Base-by-base conservation (phyloP, 768 basidiomycete genomes). In the Pisolithus tinctorius region DNA sequence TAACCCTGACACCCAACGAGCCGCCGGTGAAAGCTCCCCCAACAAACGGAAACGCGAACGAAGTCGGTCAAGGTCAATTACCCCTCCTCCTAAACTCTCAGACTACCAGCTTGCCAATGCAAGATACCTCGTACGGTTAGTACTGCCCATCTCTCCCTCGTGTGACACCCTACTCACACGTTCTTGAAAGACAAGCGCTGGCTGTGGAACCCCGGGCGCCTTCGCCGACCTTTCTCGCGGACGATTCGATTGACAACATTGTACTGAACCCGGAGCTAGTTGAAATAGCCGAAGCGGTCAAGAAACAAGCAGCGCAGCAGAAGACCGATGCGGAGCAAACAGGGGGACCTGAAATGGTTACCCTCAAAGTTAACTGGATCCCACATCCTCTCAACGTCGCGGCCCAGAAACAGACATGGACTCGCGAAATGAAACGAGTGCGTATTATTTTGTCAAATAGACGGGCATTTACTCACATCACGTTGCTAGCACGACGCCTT, bases 41-140 rank as follows among this genome's bases (percentile, higher is more conserved):
- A 68, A 69, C 27, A 77, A 76, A 54, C 74, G 76, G 52, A 69
- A 74, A 50, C 68, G 74, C 37, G 59, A 69, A 38, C 76, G 82
- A 42, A 83, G 80, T 62, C 81, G 82, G 37, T 88, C 86, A 29
- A 69, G 74, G 23, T 91, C 88, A 4, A 77, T 90, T 37, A 91
- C 88, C 0, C 88, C 88, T 2, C 88, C 88, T 4, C 88, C 88
- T 0, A 72, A 71, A 34, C 64, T 89, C 13, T 69, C 84, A 2
- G 60, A 66, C 9, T 70, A 79, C 29, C 76, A 81, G 50, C 69
- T 83, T 1, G 74, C 79, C 57, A 73, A 74, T 49, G 82, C 85
- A 13, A 77, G 75, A 38, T 70, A 77, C 34, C 65, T 86, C 16
- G 78, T 88, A 45, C 75, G 81, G 88, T 88, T 59, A 49, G 71